Percentiles rank a stretch among this genome's conserved stretches.
These are phyloP conservation scores for Ganoderma multipileum DNA, from an alignment of 1,284 basidiomycete species.

Conservation along the genomic window DNA sequence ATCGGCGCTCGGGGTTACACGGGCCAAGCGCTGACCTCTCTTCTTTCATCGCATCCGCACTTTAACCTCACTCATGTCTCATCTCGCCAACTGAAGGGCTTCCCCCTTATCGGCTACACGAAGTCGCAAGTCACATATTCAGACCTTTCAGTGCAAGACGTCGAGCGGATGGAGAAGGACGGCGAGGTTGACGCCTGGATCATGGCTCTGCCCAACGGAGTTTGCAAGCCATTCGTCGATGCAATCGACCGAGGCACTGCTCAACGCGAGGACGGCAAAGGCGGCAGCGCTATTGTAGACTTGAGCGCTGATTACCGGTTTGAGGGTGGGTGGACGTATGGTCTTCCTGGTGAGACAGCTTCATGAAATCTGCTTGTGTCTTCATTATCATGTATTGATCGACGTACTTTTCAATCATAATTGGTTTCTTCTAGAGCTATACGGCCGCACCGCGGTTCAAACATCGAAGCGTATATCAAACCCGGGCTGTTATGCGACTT, in stretches of 20 bases:
- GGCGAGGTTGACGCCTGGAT: constrained; percentile 96
- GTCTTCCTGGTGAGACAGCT: constrained; percentile 92
- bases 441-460: constrained; percentile 78
- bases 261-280: constrained; percentile 57
- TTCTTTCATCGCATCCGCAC: constrained; percentile 88
- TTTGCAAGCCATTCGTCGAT: constrained; percentile 97
- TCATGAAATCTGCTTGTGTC: constrained; percentile 30
- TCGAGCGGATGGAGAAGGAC: constrained; percentile 86
- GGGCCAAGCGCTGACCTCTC: constrained; percentile 88
- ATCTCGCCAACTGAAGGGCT: constrained; percentile 92
- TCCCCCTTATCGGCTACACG: constrained; percentile 82
- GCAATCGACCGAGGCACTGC: constrained; percentile 83
- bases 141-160: constrained; percentile 80
- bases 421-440: constrained; percentile 74
- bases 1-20: constrained; percentile 98
- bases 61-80: constrained; percentile 94
- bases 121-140: constrained; percentile 81
- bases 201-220: constrained; percentile 97
- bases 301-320: constrained; percentile 96
- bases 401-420: constrained; percentile 38
- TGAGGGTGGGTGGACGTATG: constrained; percentile 95
- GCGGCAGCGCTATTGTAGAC: constrained; percentile 84
- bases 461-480: constrained; percentile 89
- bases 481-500: constrained; percentile 97
- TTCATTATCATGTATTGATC: constrained; percentile 35